Evolutionary conservation across 2,329 filamentous ascomycete genomes (phyloP), one percentile per base, ranked within the genome.

Genomic region (Xylariaceae sp.): DNA sequence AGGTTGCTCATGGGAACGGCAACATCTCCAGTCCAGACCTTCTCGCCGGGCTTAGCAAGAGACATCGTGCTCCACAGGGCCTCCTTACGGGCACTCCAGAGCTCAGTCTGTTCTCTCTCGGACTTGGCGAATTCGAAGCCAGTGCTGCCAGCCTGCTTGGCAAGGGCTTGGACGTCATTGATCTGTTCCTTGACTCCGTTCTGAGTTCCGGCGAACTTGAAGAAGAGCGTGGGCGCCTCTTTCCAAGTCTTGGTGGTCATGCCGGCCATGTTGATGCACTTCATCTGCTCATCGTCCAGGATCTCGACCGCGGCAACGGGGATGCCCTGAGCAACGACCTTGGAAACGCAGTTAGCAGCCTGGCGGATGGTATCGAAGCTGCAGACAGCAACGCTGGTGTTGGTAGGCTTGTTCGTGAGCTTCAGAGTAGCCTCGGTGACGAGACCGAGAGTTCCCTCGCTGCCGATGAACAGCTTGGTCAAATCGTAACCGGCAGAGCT

Each of bases 1-100:
- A 94, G 73, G 61, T 82, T 78, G 64, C 84, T 89, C 72, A 94
- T 87, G 11, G 90, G 90, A 56, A 95, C 90, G 0, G 90, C 90
- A 9, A 94, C 90, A 69, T 95, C 90, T 1, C 89, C 90, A 0
- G 90, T 93, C 90, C 90, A 94, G 2, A 94, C 87, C 57, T 83
- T 84, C 64, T 92, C 87, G n/a, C 80, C 83, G 50, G 71, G 82
- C 76, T 74, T 83, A 76, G 74, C 83, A 69, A 87, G 78, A 0
- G 88, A 84, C 79, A 90, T 87, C 58, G 88, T 87, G 68, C 85
- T 88, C 90, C 90, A 94, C 44, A 95, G 79, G 1, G 89, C 89
- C 74, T 92, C 88, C 75, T 95, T 95, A 50, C 90, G 78, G 18
- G 90, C 90, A 67, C 85, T 88, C 90, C 90, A 95, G 35, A 95